Evolutionary conservation across 1,284 basidiomycete species (phyloP), one percentile per base, ranked within the genome.

Genomic region (Chiua sp.): DNA sequence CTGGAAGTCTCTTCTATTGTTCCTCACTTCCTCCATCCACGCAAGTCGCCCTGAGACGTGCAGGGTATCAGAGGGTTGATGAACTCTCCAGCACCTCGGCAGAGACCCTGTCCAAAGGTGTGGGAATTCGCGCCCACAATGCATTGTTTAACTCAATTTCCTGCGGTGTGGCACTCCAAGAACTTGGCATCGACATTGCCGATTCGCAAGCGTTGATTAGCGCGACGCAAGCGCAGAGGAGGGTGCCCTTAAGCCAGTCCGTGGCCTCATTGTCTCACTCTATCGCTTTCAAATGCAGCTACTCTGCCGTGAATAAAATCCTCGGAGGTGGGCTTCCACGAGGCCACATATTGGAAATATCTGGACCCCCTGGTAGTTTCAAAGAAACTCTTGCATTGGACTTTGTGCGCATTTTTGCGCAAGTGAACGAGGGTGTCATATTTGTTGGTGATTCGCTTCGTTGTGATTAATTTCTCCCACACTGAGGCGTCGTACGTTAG

Each of bases 341-440:
- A 60, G 87, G 88, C 13, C 79, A 82, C 62, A 79, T 91, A 61
- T 76, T 92, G 39, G 90, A 92, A 74, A 75, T 92, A 66, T 89
- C 87, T 50, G 90, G 90, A 1, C 87, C 90, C 42, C 90, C 90
- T 2, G 90, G 90, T 47, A 82, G 82, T 51, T 80, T 82, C 15
- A 91, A 89, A 66, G 87, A 88, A 61, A 66, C 66, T 4, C 65
- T 90, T 4, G 81, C 82, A 4, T 70, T 82, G 13, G 78, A 80
- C 56, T 78, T 89, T 53, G 78, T 82, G 20, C 69, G 73, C 44
- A 78, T 73, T 7, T 85, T 86, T 59, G 72, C 83, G 6, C 72
- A 80, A 59, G 69, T 73, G 13, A 76, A 76, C 0, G 78, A 85
- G 50, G 78, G 80, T 37, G 80, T 87, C 13, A 70, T 92, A 26